phyloP scores from a whole-genome alignment of 192 early-diverging fungal species.

The Physocladia obscura region DNA sequence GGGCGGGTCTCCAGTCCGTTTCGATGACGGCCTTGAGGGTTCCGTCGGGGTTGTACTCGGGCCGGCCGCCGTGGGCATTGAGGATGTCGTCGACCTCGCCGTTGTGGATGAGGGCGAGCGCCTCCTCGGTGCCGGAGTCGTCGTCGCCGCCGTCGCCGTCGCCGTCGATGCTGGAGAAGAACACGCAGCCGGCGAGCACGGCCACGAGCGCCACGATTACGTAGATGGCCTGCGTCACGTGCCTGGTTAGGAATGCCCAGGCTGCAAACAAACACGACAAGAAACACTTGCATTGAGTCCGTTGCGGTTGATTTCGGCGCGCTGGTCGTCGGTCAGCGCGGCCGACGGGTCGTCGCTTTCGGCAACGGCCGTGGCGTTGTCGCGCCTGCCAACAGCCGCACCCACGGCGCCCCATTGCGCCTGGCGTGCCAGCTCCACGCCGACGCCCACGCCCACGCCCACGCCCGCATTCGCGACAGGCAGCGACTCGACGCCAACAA shows the following conservation, averaged over 20 bases:
- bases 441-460: no score
- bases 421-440: no score
- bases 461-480: no score
- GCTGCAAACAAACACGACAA: neutral
- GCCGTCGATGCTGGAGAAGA: neutral
- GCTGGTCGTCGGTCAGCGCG: neutral
- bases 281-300: neutral
- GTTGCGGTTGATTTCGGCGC: neutral
- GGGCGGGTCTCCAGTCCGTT: neutral
- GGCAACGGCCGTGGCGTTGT: no score
- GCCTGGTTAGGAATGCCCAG: neutral
- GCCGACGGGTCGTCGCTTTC: no score
- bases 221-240: neutral
- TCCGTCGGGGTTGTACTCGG: neutral
- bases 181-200: neutral
- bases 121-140: neutral
- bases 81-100: neutral
- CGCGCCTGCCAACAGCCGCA: no score
- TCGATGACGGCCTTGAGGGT: neutral
- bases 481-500: no score
- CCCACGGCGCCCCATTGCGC: no score
- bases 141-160: no score
- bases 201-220: neutral
- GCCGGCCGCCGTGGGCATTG: slow-evolving; percentile 3
- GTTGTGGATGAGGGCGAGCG: neutral